Evolutionary conservation across 1,284 basidiomycete genomes (phyloP).

Genomic region (Moesziomyces globuligerus): DNA sequence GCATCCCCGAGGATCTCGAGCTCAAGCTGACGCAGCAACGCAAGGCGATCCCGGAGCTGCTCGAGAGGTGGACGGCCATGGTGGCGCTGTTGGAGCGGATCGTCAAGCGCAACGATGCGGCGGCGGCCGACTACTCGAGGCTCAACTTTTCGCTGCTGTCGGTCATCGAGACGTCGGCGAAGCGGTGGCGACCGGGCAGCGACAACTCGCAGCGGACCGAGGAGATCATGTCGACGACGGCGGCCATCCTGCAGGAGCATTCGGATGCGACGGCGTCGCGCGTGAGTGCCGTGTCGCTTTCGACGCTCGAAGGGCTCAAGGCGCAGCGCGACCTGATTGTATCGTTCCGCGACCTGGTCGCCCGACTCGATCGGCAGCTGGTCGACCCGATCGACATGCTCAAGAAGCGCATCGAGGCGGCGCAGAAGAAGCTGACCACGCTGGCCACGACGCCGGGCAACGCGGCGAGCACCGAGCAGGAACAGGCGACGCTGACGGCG

Average conservation of each 20-base stretch:
- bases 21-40: conserved; percentile 43
- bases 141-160: conserved; percentile 46
- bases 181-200: conserved; percentile 44
- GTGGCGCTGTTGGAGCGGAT: conserved; percentile 45
- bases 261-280: conserved; percentile 33
- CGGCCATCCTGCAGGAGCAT: conserved; percentile 32
- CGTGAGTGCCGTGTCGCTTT: conserved; percentile 21
- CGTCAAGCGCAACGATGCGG: conserved; percentile 45
- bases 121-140: conserved; percentile 45
- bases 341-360: conserved; percentile 43
- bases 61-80: conserved; percentile 48
- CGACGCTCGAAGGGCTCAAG: conserved; percentile 43
- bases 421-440: conserved; percentile 31
- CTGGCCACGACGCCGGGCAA: conserved; percentile 10
- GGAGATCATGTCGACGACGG: conserved; percentile 30
- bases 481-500: conserved; percentile 35
- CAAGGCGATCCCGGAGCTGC: conserved; percentile 33
- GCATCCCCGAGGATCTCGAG: conserved; percentile 45
- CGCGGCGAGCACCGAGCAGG: conserved; percentile 22
- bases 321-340: conserved; percentile 49
- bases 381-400: conserved; percentile 45
- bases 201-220: conserved; percentile 33
- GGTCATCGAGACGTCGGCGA: conserved; percentile 32
- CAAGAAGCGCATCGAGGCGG: conserved; percentile 41
- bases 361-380: conserved; percentile 37